Percentiles rank a stretch among this genome's conserved stretches.
Evolutionary conservation across 345 rosid species (phyloP).

Genomic region (Citrus unshiu): DNA sequence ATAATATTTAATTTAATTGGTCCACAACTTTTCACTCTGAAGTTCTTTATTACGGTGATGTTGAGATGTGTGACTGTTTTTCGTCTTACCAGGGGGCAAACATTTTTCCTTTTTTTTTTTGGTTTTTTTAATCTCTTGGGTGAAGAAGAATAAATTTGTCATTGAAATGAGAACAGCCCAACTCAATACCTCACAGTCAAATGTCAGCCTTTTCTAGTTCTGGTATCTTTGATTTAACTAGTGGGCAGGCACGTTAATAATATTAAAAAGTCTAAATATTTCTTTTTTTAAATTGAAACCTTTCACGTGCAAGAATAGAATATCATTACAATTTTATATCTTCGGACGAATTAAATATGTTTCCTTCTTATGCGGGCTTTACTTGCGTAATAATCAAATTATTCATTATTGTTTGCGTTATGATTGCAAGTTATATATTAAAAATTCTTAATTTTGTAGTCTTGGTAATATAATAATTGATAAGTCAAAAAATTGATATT

Average conservation of each 20-base stretch:
- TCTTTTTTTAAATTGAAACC: neutral
- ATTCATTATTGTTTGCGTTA: no score
- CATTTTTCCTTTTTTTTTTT: neutral
- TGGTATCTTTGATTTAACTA: no score
- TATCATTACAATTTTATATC: neutral
- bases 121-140: neutral
- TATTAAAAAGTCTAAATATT: no score
- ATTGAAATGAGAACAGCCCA: neutral
- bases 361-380: neutral
- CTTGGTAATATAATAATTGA: no score
- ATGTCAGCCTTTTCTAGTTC: neutral
- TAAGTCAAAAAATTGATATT: no score
- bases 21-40: constrained; percentile 5
- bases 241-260: no score
- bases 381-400: no score
- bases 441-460: no score
- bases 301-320: neutral
- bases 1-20: neutral
- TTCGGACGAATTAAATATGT: neutral
- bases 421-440: no score
- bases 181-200: neutral
- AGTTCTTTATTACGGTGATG: constrained; percentile 3
- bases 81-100: neutral
- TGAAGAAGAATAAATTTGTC: neutral
- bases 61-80: neutral